phyloP scores from a whole-genome alignment of 23 red algal genomes.

The Gracilaria gracilis region DNA sequence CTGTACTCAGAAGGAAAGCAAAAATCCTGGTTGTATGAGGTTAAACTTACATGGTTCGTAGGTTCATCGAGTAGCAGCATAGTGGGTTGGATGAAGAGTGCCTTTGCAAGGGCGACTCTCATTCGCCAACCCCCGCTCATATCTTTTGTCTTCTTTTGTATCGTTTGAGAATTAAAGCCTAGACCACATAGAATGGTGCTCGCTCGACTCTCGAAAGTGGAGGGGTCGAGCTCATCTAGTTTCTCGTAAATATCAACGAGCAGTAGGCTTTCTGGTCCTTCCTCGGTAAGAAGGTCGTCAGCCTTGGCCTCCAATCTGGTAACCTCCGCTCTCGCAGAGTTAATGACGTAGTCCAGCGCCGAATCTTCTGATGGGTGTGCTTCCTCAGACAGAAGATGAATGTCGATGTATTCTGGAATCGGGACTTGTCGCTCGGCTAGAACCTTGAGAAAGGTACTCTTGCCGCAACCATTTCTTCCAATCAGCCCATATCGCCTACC shows the following conservation, averaged over 20 bases:
- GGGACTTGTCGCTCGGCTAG: conserved; percentile 84
- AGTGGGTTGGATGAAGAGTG: conserved; percentile 90
- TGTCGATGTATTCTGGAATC: conserved; percentile 90
- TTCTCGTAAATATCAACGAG: conserved; percentile 85
- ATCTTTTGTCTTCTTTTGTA: conserved; percentile 76
- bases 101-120: conserved; percentile 92
- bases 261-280: conserved; percentile 71
- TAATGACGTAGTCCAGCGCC: conserved; percentile 89
- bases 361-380: conserved; percentile 77
- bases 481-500: conserved; percentile 94
- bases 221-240: conserved; percentile 83
- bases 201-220: conserved; percentile 88
- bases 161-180: conserved; percentile 84
- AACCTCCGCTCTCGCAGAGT: conserved; percentile 78
- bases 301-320: conserved; percentile 63
- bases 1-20: neutral
- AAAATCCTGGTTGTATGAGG: neutral
- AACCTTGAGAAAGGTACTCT: conserved; percentile 87
- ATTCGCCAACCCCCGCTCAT: conserved; percentile 98
- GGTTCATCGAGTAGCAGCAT: conserved; percentile 98
- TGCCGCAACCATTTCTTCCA: conserved; percentile 92
- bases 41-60: conserved; percentile 81
- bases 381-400: conserved; percentile 85
- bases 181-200: conserved; percentile 91
- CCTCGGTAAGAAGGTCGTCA: conserved; percentile 70